Evolutionary conservation across 768 basidiomycete species (phyloP).

Genomic region (Suillus americanus): DNA sequence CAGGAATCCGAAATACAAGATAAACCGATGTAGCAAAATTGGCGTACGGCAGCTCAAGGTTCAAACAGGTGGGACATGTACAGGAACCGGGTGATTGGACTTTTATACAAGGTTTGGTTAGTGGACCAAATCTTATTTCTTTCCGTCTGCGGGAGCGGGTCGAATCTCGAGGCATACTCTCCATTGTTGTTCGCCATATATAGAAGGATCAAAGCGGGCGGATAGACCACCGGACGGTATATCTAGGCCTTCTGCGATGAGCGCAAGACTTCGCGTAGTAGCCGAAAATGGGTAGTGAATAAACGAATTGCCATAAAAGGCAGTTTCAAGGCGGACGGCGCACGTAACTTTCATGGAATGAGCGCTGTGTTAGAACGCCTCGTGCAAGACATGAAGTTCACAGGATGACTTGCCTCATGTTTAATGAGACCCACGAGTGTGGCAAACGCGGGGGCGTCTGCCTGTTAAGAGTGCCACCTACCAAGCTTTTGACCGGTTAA

Average conservation of each 20-base stretch:
- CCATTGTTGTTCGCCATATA: constrained; percentile 32
- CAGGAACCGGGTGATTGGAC: constrained; percentile 29
- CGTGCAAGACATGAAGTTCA: constrained; percentile 27
- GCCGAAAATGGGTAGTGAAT: constrained; percentile 34
- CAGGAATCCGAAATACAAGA: constrained; percentile 22
- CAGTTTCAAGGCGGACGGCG: constrained; percentile 36
- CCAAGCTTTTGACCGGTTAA: constrained; percentile 10
- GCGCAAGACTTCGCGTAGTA: constrained; percentile 22
- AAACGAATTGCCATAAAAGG: constrained; percentile 37
- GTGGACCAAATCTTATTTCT: constrained; percentile 30
- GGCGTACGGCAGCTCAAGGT: constrained; percentile 39
- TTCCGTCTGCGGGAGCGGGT: constrained; percentile 22
- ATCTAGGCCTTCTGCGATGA: constrained; percentile 34
- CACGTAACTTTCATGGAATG: constrained; percentile 29
- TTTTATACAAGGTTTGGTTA: constrained; percentile 37
- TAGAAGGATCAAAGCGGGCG: constrained; percentile 34
- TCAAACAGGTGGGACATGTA: constrained; percentile 29
- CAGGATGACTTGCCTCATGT: constrained; percentile 15
- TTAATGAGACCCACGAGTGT: constrained; percentile 23
- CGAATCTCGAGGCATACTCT: constrained; percentile 19
- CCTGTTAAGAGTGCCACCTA: no score
- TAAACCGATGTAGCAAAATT: constrained; percentile 31
- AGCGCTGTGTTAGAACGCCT: constrained; percentile 23
- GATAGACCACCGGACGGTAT: constrained; percentile 29
- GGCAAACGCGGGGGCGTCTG: constrained; percentile 18